These are phyloP conservation scores for Mortierella antarctica DNA, from an alignment of 192 early-diverging fungal genomes.

Conservation along the genomic window DNA sequence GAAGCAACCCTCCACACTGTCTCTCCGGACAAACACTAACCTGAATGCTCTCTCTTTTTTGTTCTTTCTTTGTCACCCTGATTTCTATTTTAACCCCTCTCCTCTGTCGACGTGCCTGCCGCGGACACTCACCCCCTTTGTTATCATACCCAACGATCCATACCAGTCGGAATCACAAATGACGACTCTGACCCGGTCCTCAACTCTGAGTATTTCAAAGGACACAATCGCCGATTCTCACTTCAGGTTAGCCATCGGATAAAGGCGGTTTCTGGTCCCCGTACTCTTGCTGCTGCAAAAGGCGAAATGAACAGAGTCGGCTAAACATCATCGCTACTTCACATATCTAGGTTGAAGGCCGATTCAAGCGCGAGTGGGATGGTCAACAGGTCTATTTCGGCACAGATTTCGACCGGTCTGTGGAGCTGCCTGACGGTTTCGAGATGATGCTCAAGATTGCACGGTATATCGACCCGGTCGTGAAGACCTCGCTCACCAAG, in stretches of 20 bases:
- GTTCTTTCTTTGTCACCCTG: background rate
- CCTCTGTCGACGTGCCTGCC: background rate
- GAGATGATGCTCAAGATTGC: conserved; percentile 45
- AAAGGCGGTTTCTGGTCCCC: background rate
- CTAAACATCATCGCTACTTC: no score
- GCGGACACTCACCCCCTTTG: background rate
- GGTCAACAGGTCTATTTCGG: conserved; percentile 48
- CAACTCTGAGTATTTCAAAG: conserved; percentile 50
- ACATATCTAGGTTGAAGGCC: conserved; percentile 38
- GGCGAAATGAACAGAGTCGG: background rate
- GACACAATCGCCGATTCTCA: conserved; percentile 48
- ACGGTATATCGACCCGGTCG: conserved; percentile 50
- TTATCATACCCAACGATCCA: background rate
- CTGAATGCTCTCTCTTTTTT: conserved; percentile 6
- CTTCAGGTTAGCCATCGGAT: conserved; percentile 32
- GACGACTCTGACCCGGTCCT: conserved; percentile 45
- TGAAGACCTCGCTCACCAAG: conserved; percentile 16
- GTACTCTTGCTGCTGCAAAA: background rate
- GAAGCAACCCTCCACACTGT: no score
- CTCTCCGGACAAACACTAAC: background rate
- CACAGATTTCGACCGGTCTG: conserved; percentile 44
- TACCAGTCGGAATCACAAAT: conserved; percentile 44
- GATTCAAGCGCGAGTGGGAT: conserved; percentile 45
- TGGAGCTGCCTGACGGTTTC: conserved; percentile 46
- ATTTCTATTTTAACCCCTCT: conserved; percentile 25